Evolutionary conservation across 2,329 filamentous ascomycete genomes (phyloP).

Genomic region (Pyrenophora graminea): DNA sequence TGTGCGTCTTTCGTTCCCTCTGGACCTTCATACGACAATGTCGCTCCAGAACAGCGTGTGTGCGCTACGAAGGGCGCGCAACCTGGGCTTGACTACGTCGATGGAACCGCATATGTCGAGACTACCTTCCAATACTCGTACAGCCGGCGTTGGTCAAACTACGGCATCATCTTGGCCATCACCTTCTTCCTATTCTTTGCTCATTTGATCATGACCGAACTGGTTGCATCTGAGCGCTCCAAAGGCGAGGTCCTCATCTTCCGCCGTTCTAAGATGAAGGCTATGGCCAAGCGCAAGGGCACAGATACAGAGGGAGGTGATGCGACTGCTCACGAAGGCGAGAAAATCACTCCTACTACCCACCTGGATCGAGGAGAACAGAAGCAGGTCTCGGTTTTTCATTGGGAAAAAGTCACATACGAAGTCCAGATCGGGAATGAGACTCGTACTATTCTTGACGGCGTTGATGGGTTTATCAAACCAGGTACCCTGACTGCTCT

Average conservation of each 20-base stretch:
- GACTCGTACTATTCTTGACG: conserved; percentile 55
- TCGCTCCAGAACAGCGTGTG: conserved; percentile 35
- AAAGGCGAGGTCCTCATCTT: conserved; percentile 73
- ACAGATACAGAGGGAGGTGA: conserved; percentile 45
- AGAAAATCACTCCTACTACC: conserved; percentile 31
- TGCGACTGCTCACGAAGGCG: conserved; percentile 34
- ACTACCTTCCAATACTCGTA: conserved; percentile 40
- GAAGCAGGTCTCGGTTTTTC: conserved; percentile 46
- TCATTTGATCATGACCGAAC: conserved; percentile 65
- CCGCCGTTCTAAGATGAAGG: conserved; percentile 44
- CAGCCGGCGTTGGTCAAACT: conserved; percentile 58
- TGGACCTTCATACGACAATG: conserved; percentile 40
- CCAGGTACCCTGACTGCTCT: conserved; percentile 54
- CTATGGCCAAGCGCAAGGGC: conserved; percentile 29
- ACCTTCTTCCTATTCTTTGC: conserved; percentile 63
- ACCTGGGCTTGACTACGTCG: conserved; percentile 40
- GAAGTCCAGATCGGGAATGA: conserved; percentile 45
- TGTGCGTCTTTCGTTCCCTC: conserved; percentile 46
- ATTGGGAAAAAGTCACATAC: conserved; percentile 35
- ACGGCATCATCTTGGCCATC: conserved; percentile 68
- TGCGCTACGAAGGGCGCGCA: conserved; percentile 45
- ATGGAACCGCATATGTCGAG: conserved; percentile 41
- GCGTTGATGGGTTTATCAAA: conserved; percentile 59
- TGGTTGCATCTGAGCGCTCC: conserved; percentile 64
- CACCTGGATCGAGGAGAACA: conserved; percentile 35